Evolutionary conservation across 2,329 filamentous ascomycete species (phyloP).

Genomic region (Aureobasidium pullulans): DNA sequence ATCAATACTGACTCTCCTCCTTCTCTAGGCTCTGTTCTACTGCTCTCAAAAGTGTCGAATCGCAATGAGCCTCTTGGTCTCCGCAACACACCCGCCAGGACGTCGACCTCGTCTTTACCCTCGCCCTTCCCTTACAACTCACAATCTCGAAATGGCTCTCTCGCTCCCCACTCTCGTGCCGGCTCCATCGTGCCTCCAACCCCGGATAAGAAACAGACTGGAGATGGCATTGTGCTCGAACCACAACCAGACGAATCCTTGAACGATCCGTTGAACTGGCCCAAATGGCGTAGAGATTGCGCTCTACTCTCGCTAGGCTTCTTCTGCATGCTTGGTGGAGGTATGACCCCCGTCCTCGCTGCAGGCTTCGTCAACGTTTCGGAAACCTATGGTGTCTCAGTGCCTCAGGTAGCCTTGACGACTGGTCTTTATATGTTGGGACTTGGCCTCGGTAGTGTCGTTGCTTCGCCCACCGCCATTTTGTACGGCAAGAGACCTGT

Average conservation of each 20-base stretch:
- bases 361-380: constrained; percentile 84
- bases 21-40: constrained; percentile 50
- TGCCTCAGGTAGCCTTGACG: constrained; percentile 71
- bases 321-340: constrained; percentile 88
- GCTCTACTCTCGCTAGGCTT: constrained; percentile 78
- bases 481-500: constrained; percentile 85
- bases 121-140: constrained; percentile 19
- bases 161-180: constrained; percentile 12
- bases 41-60: constrained; percentile 48
- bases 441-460: constrained; percentile 72
- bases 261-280: constrained; percentile 94
- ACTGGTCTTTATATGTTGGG: constrained; percentile 95
- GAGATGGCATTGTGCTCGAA: constrained; percentile 80
- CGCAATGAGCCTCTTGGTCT: constrained; percentile 57
- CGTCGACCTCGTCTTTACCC: constrained; percentile 19
- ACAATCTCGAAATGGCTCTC: constrained; percentile 3
- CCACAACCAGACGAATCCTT: constrained; percentile 85
- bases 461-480: constrained; percentile 86
- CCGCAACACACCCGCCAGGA: constrained; percentile 53
- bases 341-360: constrained; percentile 83
- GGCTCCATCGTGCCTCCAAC: constrained; percentile 9
- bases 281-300: constrained; percentile 67
- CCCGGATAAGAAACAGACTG: constrained; percentile 62
- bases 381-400: constrained; percentile 54
- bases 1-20: background rate